Conservation (phyloP, 192 early-diverging fungal species). For the Paraglomus brasilianum region DNA sequence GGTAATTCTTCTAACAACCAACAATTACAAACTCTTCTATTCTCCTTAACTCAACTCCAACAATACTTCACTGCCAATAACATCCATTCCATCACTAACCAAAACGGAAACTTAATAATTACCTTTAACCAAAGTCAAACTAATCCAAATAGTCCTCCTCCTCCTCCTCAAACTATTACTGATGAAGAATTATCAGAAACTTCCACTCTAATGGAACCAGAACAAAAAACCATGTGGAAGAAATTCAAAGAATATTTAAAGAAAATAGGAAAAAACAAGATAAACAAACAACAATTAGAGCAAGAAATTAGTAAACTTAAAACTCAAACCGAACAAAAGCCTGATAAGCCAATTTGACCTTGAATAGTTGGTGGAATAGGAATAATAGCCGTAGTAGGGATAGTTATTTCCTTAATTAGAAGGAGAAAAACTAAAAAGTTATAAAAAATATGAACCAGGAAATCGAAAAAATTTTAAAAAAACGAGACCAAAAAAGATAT, state of each 20-base stretch:
- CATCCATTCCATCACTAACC: conserved; percentile 13
- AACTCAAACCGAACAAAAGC: conserved; percentile 9
- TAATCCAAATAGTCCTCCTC: conserved; percentile 8
- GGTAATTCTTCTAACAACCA: neutral
- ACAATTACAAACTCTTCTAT: neutral
- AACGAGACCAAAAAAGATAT: too few relatives aligned
- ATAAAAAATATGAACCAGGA: too few relatives aligned
- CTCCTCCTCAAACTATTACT: conserved; percentile 17
- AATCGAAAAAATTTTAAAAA: too few relatives aligned
- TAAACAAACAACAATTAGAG: conserved; percentile 6
- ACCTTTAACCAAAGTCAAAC: neutral
- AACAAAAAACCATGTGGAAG: conserved; percentile 18
- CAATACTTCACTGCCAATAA: conserved; percentile 11
- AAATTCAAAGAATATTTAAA: conserved; percentile 13
- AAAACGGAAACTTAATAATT: conserved; percentile 12
- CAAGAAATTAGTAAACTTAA: conserved; percentile 16
- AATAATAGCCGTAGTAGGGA: neutral
- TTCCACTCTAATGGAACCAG: conserved; percentile 19
- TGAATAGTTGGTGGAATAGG: conserved; percentile 11
- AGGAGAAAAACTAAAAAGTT: conserved; percentile 4
- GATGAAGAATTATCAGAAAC: conserved; percentile 16
- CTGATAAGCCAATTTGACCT: conserved; percentile 8
- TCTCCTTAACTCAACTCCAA: neutral
- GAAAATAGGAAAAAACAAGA: conserved; percentile 16
- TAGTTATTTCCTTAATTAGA: conserved; percentile 12